phyloP scores from a whole-genome alignment of 2,329 filamentous ascomycete species.

The Exophiala mesophila region DNA sequence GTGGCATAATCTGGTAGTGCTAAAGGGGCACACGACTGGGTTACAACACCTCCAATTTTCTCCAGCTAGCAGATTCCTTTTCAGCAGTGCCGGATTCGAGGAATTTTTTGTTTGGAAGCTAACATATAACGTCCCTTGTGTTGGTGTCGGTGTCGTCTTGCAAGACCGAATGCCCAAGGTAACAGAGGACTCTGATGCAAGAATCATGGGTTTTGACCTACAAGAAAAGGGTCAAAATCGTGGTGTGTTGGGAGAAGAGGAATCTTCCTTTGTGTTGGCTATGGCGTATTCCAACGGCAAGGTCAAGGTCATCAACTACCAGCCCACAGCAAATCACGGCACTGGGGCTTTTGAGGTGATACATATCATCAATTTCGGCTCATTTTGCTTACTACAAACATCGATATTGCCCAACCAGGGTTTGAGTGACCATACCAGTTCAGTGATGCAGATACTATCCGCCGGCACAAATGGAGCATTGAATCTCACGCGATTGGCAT shows the following conservation, averaged over 20 bases:
- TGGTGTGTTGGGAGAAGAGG: constrained; percentile 6
- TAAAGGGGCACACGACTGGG: constrained; percentile 76
- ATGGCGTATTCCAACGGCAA: constrained; percentile 82
- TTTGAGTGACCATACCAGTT: neutral
- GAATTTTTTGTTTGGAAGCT: constrained; percentile 85
- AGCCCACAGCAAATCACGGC: constrained; percentile 12
- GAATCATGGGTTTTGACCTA: constrained; percentile 76
- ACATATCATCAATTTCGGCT: constrained; percentile 14
- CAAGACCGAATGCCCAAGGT: constrained; percentile 46
- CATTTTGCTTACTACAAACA: constrained; percentile 22
- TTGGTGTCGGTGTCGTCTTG: constrained; percentile 50
- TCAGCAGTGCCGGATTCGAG: constrained; percentile 82
- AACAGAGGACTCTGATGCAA: constrained; percentile 59
- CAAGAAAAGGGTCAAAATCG: constrained; percentile 17
- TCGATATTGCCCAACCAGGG: constrained; percentile 38
- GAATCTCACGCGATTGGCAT: constrained; percentile 46
- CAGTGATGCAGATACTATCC: constrained; percentile 5
- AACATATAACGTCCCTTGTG: constrained; percentile 45
- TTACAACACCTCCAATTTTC: constrained; percentile 79
- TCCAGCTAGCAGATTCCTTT: constrained; percentile 60
- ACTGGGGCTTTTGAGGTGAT: constrained; percentile 14
- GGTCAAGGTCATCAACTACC: constrained; percentile 52
- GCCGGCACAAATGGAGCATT: constrained; percentile 76
- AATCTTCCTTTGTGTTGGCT: constrained; percentile 54
- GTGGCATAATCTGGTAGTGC: constrained; percentile 35